Evolutionary conservation across 768 basidiomycete species (phyloP).

Genomic region (Fomitopsis pulvina): DNA sequence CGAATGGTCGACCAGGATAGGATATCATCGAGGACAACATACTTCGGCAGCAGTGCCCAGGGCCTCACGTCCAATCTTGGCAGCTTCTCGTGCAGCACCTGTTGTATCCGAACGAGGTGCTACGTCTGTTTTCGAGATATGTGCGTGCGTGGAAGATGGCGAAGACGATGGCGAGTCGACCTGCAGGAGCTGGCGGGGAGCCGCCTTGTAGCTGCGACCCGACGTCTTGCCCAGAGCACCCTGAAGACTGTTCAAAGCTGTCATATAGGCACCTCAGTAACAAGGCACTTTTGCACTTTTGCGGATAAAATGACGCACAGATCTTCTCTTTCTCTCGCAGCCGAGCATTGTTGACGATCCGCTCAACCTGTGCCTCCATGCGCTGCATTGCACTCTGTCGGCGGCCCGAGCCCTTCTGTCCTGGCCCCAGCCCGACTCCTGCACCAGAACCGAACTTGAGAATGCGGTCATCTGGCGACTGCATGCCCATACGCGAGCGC

Average conservation of each 20-base stretch:
- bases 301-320: conserved; percentile 11
- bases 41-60: conserved; percentile 56
- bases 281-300: conserved; percentile 26
- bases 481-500: conserved; percentile 71
- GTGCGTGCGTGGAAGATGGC: conserved; percentile 38
- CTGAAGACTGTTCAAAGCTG: conserved; percentile 73
- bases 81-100: conserved; percentile 66
- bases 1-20: neutral
- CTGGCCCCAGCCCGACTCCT: conserved; percentile 79
- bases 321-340: conserved; percentile 83
- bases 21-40: neutral
- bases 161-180: conserved; percentile 53
- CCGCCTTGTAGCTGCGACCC: conserved; percentile 88
- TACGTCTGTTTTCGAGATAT: conserved; percentile 49
- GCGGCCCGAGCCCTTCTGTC: conserved; percentile 59
- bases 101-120: conserved; percentile 30
- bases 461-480: conserved; percentile 68
- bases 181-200: conserved; percentile 93
- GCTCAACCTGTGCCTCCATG: conserved; percentile 93
- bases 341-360: conserved; percentile 89
- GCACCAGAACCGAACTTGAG: conserved; percentile 79
- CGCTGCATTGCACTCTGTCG: conserved; percentile 84
- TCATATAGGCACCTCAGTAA: neutral
- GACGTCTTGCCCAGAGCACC: conserved; percentile 95
- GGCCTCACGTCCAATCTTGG: conserved; percentile 69